Base-by-base conservation (phyloP, 441 rosid genomes). In the Hura crepitans region DNA sequence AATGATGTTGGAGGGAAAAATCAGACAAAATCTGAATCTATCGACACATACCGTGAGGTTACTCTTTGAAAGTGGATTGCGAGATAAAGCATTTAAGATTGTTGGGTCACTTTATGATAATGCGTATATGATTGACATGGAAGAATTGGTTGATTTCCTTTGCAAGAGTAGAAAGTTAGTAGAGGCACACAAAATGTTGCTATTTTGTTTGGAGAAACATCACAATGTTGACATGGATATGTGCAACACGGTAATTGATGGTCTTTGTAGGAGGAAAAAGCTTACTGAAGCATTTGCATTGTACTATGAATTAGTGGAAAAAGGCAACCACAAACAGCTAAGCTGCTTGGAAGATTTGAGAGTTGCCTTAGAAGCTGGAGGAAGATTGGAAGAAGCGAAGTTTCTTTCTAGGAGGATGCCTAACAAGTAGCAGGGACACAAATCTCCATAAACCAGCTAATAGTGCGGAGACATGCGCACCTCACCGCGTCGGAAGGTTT, bases 351-450 rank as follows among this genome's bases (percentile, higher is more conserved):
- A 82, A 68, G 81, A 78, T 66, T 71, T 92, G 82, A 83, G 62
- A 75, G 71, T 65, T 74, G 80, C 90, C 66, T 81, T 92, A 31
- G 81, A 81, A 77, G 81, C 80, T 61, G 85, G 74, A 62, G 92
- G 88, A 51, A 80, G 62, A 72, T 70, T 35, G 60, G 81, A 78
- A 33, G 93, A 88, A 80, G 84, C 86, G 46, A 70, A 81, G 39
- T 92, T 88, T 84, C 79, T 92, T 63, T 66, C 72, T 9, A 87
- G 82, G 86, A 92, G 86, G 75, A 87, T 88, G 78, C 75, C 81
- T 28, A 67, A 70, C 54, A 71, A 62, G 61, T 22, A 60, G 75
- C 74, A 62, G 63, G 70, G 35, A 23, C 73, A 45, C 5, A 20
- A 22, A 25, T 57, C 60, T 61, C 54, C 37, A 50, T 30, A 57